These are phyloP conservation scores for Amanita pseudoporphyria DNA, from an alignment of 768 basidiomycete species.

Conservation along the genomic window DNA sequence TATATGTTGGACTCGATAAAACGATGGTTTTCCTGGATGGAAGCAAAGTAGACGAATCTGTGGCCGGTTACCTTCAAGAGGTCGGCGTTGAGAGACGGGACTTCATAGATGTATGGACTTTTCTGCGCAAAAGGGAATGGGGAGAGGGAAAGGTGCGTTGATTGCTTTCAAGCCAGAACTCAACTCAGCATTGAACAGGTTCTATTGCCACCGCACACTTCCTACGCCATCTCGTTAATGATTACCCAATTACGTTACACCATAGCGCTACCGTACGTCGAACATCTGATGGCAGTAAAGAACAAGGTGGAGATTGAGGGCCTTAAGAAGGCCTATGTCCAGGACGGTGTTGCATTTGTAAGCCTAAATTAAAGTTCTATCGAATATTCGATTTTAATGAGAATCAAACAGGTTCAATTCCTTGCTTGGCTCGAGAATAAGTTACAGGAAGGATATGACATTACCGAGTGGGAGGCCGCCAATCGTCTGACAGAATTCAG, in stretches of 20 bases:
- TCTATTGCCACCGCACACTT: conserved; percentile 63
- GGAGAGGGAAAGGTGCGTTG: conserved; percentile 61
- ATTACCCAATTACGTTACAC: conserved; percentile 78
- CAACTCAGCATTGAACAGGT: conserved; percentile 26
- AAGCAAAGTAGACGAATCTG: conserved; percentile 50
- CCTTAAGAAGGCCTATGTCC: conserved; percentile 71
- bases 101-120: conserved; percentile 76
- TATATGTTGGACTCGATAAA: conserved; percentile 57
- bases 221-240: conserved; percentile 80
- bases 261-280: conserved; percentile 57
- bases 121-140: conserved; percentile 66
- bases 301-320: conserved; percentile 82
- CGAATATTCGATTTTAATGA: conserved; percentile 2
- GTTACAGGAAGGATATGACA: conserved; percentile 63
- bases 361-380: conserved; percentile 22
- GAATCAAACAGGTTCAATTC: conserved; percentile 50
- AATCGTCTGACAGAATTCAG: conserved; percentile 75
- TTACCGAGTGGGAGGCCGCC: conserved; percentile 90
- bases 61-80: conserved; percentile 44
- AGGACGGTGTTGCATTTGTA: conserved; percentile 83
- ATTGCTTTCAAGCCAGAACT: neutral
- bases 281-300: conserved; percentile 80
- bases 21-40: conserved; percentile 71
- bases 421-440: conserved; percentile 87
- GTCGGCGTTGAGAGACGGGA: conserved; percentile 49